Evolutionary conservation across 495 filamentous ascomycete genomes (phyloP), one percentile per base, ranked within the genome.

Genomic region (Parathielavia hyrcaniae): DNA sequence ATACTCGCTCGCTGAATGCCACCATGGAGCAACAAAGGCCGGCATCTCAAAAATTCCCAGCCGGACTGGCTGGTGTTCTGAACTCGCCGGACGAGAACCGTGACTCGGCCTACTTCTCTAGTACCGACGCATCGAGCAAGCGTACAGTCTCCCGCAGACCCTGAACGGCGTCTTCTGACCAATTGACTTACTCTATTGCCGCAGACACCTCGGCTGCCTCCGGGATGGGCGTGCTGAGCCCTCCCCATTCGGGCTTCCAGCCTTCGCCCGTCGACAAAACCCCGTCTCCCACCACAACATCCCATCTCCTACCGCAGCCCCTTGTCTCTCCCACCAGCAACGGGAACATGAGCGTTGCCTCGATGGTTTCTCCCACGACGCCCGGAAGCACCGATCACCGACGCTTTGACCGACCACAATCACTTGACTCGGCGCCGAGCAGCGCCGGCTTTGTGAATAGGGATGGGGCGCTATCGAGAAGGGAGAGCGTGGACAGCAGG

Each of bases 401-500:
- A 20, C 72, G 75, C 45, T 75, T 74, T 50, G 74, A 79, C 16
- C 71, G 73, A 5, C 75, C 72, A 6, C 70, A 73, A 50, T 79
- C 76, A 2, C 51, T 75, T 1, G 76, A 79, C n/a, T 76, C 75
- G 34, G 71, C 55, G 11, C 64, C 67, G 10, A 62, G 58, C 57
- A 66, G 68, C 50, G 67, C 65, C 40, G 62, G 64, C 12, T 67
- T 69, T 46, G 35, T 50, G 17, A 62, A 60, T 41, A 58, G 62
- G 14, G 67, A 71, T 8, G 70, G 73, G 55, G 53, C 70, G 1
- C 53, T 73, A 20, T 89, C 87, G 43, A 81, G 88, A 48, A 82
- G 87, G 48, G 88, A 86, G 71, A 90, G 86, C 57, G 79, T 90
- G n/a, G 87, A 89, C 62, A 88, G 86, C 64, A 79, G 86, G 57